phyloP scores from a whole-genome alignment of 225 moss, liverwort and hornwort species.

The Physcomitrium patens region DNA sequence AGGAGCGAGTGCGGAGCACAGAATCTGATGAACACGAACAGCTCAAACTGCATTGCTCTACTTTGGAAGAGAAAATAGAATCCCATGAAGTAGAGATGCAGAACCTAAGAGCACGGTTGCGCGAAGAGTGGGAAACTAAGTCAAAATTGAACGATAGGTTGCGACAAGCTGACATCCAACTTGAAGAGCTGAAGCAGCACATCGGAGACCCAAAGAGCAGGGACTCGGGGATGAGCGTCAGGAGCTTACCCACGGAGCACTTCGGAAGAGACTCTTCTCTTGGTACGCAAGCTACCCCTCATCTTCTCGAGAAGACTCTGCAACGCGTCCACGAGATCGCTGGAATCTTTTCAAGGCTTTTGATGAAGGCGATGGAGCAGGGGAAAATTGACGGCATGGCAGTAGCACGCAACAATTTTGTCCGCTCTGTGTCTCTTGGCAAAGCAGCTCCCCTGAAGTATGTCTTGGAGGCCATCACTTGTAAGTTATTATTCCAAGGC shows the following conservation, averaged over 20 bases:
- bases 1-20: constrained; percentile 4
- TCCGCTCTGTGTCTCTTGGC: constrained; percentile 36
- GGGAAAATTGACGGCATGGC: constrained; percentile 42
- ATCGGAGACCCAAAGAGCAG: neutral
- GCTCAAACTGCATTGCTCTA: constrained; percentile 23
- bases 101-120: constrained; percentile 29
- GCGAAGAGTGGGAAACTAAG: constrained; percentile 42
- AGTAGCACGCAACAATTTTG: constrained; percentile 34
- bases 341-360: constrained; percentile 38
- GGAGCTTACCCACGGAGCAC: constrained; percentile 23
- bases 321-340: constrained; percentile 47
- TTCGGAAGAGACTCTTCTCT: constrained; percentile 37
- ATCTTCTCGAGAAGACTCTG: constrained; percentile 42
- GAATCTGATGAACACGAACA: constrained; percentile 24
- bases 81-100: constrained; percentile 33
- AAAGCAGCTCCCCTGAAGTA: constrained; percentile 43
- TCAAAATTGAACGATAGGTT: constrained; percentile 35
- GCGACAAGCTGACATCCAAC: constrained; percentile 34
- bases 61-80: constrained; percentile 33
- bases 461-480: constrained; percentile 43
- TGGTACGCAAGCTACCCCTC: constrained; percentile 38
- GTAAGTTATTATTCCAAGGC: constrained; percentile 43
- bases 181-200: constrained; percentile 40
- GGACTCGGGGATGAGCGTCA: constrained; percentile 5
- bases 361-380: constrained; percentile 43